Base-by-base conservation (phyloP, 176 grass and related monocot species). In the Pontederia paniculata region DNA sequence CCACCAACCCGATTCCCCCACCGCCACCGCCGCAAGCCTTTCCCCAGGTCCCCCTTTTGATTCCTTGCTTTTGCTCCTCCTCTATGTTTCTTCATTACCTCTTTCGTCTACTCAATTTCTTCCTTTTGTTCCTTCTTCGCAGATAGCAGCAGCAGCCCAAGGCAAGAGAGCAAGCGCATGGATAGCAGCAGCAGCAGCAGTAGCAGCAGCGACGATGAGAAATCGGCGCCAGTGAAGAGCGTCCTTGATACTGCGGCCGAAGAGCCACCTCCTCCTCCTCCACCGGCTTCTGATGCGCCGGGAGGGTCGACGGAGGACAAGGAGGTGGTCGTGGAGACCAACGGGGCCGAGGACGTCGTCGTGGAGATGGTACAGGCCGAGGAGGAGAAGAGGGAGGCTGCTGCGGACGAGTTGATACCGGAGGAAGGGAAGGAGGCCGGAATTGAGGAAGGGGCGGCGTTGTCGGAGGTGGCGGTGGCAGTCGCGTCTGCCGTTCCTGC, bases 101-200 rank as follows among this genome's bases (percentile, higher is more conserved):
- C 41, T 62, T 20, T 62, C 12, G 15, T 22, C 17, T 23, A 8
- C 44, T 45, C n/a, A 13, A 13, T 19, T 37, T 6, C 28, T 37
- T 37, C 28, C 28, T 37, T 37, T 37, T n/a, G n/a, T n/a, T n/a
- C n/a, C n/a, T 3, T 37, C 28, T 37, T 2, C 28, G 28, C 7
- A 62, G 60, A 46, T 20, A 62, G 22, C 19, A 41, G 22, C 19
- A 41, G 3, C 60, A 42, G 15, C 28, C 28, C 28, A 6, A 37
- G 1, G 28, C 28, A 37, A 2, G 28, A 37, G 28, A 6, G 28
- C 28, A 37, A 37, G 28, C 28, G 28, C 28, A 37, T 37, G 28
- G 28, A 37, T 37, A 59, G 56, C 56, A 58, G 25, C 25, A 58
- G 22, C 55, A 58, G 55, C 12, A 62, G 59, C 37, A 62, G 60